A percentile compares a stretch with the other conserved stretches of the same genome.
phyloP scores from a whole-genome alignment of 345 rosid genomes.

The Arabidopsis thaliana region DNA sequence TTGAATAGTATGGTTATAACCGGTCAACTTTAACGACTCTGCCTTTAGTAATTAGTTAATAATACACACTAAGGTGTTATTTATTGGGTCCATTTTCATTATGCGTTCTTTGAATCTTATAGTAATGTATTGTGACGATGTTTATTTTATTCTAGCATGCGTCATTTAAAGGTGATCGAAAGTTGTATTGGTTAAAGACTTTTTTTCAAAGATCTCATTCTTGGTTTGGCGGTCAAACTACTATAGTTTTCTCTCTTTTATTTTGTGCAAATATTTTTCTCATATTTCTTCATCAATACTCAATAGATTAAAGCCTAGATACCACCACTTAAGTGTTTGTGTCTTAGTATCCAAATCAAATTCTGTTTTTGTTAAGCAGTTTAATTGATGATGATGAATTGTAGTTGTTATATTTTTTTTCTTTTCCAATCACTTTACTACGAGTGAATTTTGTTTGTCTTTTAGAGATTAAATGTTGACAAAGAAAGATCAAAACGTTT shows the following conservation, averaged over 20 bases:
- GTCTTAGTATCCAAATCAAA: conserved; percentile 9
- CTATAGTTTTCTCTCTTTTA: neutral
- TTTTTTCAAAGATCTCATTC: neutral
- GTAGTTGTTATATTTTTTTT: neutral
- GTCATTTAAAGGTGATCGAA: neutral
- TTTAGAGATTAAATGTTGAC: neutral
- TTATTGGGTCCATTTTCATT: conserved; percentile 7
- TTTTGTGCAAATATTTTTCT: neutral
- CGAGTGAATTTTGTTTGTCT: neutral
- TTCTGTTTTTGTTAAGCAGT: neutral
- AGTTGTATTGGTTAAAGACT: conserved; percentile 13
- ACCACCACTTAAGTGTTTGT: neutral
- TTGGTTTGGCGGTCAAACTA: conserved; percentile 37
- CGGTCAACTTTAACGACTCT: conserved; percentile 40
- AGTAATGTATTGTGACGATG: conserved; percentile 8
- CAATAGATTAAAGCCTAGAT: neutral
- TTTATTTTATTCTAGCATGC: conserved; percentile 2
- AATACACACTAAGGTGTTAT: conserved; percentile 12
- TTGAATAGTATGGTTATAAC: conserved; percentile 14
- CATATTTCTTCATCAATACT: neutral
- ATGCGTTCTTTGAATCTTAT: conserved; percentile 25
- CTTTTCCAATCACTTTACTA: neutral
- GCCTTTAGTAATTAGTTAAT: conserved; percentile 23
- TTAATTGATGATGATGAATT: neutral
- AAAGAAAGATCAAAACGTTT: neutral